Percentiles rank a stretch among this genome's conserved stretches.
These are phyloP conservation scores for Chaetomiaceae sp. DNA, from an alignment of 2,329 filamentous ascomycete species.

Conservation along the genomic window DNA sequence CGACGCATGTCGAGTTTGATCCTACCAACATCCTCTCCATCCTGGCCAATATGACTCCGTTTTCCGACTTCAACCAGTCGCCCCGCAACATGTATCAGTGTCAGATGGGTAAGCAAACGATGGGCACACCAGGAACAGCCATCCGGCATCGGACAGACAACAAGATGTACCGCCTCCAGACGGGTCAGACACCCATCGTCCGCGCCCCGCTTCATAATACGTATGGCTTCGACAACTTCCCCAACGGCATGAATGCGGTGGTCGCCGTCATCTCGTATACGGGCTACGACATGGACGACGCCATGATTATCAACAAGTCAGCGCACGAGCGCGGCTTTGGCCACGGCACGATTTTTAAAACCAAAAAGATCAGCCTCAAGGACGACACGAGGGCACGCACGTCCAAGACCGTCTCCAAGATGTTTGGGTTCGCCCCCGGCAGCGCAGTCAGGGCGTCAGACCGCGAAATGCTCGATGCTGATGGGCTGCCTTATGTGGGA, in stretches of 20 bases:
- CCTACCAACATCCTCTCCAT: slow-evolving; percentile 98
- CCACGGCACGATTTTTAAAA: slow-evolving; percentile 96
- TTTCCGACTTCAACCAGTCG: slow-evolving; percentile 98
- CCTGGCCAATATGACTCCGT: slow-evolving; percentile 96
- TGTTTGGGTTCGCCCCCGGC: slow-evolving; percentile 87
- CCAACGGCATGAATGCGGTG: slow-evolving; percentile 90
- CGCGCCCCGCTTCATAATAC: slow-evolving; percentile 89
- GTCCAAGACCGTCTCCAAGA: slow-evolving; percentile 66
- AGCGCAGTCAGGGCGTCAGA: slow-evolving; percentile 66
- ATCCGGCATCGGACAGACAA: slow-evolving; percentile 88
- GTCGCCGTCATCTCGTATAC: slow-evolving; percentile 99
- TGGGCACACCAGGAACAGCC: slow-evolving; percentile 91
- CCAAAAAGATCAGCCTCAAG: slow-evolving; percentile 82
- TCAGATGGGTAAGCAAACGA: slow-evolving; percentile 99
- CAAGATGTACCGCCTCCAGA: slow-evolving; percentile 92
- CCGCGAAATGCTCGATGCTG: slow-evolving; percentile 72
- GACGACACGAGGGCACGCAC: slow-evolving; percentile 68
- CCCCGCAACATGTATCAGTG: slow-evolving; percentile 99
- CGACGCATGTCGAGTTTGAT: slow-evolving; percentile 89
- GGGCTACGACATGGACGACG: slow-evolving; percentile 99
- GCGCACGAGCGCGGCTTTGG: slow-evolving; percentile 94
- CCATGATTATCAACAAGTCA: slow-evolving; percentile 99
- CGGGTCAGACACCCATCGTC: slow-evolving; percentile 91
- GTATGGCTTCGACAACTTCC: slow-evolving; percentile 97
- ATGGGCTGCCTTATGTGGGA: slow-evolving; percentile 81